Conservation (phyloP, 768 basidiomycete genomes). For the Piloderma croceum region DNA sequence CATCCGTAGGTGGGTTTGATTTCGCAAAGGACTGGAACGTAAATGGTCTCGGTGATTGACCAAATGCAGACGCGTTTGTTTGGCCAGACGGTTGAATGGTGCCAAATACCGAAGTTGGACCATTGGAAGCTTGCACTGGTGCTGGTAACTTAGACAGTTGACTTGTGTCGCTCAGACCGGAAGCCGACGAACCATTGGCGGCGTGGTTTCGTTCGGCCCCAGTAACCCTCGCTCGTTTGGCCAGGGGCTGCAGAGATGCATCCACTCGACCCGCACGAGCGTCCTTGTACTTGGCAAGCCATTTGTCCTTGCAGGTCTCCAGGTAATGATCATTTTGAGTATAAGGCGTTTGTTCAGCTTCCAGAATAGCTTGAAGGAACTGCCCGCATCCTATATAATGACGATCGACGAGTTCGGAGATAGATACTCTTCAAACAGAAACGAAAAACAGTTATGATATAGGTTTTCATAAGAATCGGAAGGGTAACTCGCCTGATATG, state of each 20-base stretch:
- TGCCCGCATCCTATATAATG: conserved; percentile 16
- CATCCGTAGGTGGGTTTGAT: not conserved
- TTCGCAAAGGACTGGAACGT: not conserved
- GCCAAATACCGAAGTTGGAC: no score
- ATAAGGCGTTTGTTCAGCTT: conserved; percentile 33
- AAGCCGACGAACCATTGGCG: not conserved
- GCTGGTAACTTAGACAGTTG: no score
- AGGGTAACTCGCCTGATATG: conserved; percentile 29
- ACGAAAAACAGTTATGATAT: not conserved
- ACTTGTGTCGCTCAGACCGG: not conserved
- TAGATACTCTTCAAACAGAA: conserved; percentile 12
- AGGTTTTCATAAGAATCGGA: not conserved
- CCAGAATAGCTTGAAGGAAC: conserved; percentile 26
- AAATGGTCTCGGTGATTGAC: no score
- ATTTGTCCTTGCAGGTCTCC: conserved; percentile 27
- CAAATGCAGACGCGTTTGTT: not conserved
- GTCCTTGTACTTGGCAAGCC: conserved; percentile 32
- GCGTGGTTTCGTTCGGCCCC: no score
- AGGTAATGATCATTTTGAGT: conserved; percentile 42
- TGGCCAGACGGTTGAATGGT: not conserved
- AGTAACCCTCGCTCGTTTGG: no score
- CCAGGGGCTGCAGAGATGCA: not conserved
- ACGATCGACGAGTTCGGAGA: conserved; percentile 17
- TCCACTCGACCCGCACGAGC: conserved; percentile 18
- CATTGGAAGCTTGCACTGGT: no score